Percentiles rank a stretch among this genome's conserved stretches.
phyloP scores from a whole-genome alignment of 495 filamentous ascomycete species.

The Podospora australis region DNA sequence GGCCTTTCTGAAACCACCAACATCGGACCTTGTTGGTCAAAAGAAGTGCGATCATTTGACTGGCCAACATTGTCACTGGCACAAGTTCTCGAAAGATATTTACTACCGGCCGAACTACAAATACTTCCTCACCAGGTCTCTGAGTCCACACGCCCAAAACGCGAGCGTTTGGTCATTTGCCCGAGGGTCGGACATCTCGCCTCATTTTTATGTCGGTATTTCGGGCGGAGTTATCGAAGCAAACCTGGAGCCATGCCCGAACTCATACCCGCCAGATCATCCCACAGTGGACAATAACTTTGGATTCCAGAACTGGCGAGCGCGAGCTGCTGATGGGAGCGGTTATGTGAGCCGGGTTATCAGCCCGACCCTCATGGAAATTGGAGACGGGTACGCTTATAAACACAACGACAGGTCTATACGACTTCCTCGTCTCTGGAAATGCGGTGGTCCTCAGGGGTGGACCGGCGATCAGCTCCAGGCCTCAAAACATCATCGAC shows the following conservation, averaged over 20 bases:
- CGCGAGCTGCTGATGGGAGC: neutral
- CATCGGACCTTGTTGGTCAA: neutral
- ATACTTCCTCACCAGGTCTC: slow-evolving; percentile 26
- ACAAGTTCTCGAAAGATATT: slow-evolving; percentile 30
- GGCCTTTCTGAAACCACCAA: slow-evolving; percentile 21
- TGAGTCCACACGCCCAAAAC: slow-evolving; percentile 11
- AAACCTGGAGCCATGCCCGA: slow-evolving; percentile 16
- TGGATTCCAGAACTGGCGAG: slow-evolving; percentile 15
- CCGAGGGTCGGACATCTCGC: slow-evolving; percentile 34
- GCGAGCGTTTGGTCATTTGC: slow-evolving; percentile 36
- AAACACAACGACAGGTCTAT: slow-evolving; percentile 19
- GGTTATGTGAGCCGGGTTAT: slow-evolving; percentile 13
- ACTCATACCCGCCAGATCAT: slow-evolving; percentile 5
- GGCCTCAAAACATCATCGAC: slow-evolving; percentile 14
- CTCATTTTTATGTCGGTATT: slow-evolving; percentile 37
- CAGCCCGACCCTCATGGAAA: slow-evolving; percentile 22
- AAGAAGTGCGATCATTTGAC: slow-evolving; percentile 23
- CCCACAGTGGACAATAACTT: slow-evolving; percentile 21
- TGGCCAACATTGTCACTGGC: slow-evolving; percentile 34
- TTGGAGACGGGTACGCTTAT: slow-evolving; percentile 19
- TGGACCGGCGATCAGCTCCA: neutral
- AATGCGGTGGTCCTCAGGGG: slow-evolving; percentile 4
- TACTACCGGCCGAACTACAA: slow-evolving; percentile 41
- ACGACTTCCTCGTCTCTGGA: slow-evolving; percentile 8
- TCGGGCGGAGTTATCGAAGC: slow-evolving; percentile 34